phyloP scores from a whole-genome alignment of 2,329 filamentous ascomycete species.

The Pyrenochaeta sp. region DNA sequence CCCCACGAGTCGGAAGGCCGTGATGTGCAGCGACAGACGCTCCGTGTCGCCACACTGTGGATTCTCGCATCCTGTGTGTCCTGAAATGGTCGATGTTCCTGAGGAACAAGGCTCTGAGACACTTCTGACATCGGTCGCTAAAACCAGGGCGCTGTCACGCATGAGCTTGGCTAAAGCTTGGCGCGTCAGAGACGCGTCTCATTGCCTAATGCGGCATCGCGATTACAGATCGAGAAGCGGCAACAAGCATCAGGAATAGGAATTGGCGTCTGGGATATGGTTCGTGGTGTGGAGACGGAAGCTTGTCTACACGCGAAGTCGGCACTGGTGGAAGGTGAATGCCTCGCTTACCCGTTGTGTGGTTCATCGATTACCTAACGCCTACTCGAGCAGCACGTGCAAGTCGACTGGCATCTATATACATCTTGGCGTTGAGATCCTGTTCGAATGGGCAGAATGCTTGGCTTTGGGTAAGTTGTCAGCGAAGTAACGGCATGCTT shows the following conservation, averaged over 20 bases:
- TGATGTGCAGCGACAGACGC: conserved; percentile 20
- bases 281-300: not conserved
- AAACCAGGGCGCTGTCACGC: conserved; percentile 17
- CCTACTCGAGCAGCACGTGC: not conserved
- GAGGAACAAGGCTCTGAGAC: conserved; percentile 27
- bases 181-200: conserved; percentile 19
- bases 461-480: not conserved
- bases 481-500: not conserved
- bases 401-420: not conserved
- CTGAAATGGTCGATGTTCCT: conserved; percentile 10
- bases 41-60: conserved; percentile 20
- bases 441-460: not conserved
- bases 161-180: conserved; percentile 33
- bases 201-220: not conserved
- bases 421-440: not conserved
- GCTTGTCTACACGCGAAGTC: not conserved
- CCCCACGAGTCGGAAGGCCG: conserved; percentile 21
- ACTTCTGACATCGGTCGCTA: conserved; percentile 23
- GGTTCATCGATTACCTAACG: not conserved
- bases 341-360: not conserved
- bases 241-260: not conserved
- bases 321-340: not conserved
- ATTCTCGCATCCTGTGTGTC: conserved; percentile 3
- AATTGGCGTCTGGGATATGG: not conserved
- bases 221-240: not conserved